A percentile compares a stretch with the other conserved stretches of the same genome.
Evolutionary conservation across 306 rosid genomes (phyloP).

Genomic region (Ochetophila trinervis): DNA sequence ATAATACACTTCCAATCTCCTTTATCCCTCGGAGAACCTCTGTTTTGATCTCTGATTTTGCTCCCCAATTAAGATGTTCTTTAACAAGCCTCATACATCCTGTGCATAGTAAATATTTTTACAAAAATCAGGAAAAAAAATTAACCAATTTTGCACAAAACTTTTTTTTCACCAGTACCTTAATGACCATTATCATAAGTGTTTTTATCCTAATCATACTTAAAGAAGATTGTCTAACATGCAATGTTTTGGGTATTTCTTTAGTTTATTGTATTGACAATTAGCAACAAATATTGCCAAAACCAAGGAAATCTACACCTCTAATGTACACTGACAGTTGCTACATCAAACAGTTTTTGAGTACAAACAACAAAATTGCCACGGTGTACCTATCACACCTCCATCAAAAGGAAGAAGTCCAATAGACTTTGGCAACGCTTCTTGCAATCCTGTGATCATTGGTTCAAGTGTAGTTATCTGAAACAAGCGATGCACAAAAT

Average conservation of each 20-base stretch:
- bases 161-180: not conserved
- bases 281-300: not conserved
- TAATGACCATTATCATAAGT: not conserved
- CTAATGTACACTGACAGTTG: not conserved
- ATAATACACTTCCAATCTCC: constrained; percentile 95
- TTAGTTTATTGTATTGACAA: not conserved
- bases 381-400: constrained; percentile 73
- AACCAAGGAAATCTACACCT: not conserved
- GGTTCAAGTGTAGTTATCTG: constrained; percentile 90
- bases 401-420: constrained; percentile 98
- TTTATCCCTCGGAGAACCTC: constrained; percentile 92
- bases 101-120: constrained; percentile 32
- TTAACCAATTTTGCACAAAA: not conserved
- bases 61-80: constrained; percentile 87
- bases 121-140: constrained; percentile 19
- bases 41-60: constrained; percentile 75
- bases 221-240: not conserved
- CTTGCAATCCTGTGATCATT: constrained; percentile 86
- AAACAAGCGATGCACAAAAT: constrained; percentile 21
- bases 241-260: not conserved
- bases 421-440: constrained; percentile 87
- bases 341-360: not conserved
- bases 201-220: not conserved
- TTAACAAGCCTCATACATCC: constrained; percentile 89
- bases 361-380: not conserved